A percentile compares a stretch with the other conserved stretches of the same genome.
Conservation (phyloP, 805 yeast species). For the Candida vartiovaarae region DNA sequence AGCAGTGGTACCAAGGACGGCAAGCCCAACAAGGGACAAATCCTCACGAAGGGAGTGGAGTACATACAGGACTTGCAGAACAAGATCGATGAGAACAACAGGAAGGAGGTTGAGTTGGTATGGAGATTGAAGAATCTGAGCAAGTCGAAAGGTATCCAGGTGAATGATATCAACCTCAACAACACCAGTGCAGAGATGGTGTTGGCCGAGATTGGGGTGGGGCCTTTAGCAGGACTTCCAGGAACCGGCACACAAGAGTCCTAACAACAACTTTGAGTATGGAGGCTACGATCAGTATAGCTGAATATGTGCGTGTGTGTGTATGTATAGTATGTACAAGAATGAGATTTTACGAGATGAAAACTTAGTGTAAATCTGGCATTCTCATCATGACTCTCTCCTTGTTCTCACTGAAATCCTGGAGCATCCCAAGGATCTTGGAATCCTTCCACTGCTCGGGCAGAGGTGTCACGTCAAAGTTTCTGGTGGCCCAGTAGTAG, state of each 20-base stretch:
- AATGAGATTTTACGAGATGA: not conserved
- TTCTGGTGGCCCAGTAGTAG: constrained; percentile 93
- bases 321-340: not conserved
- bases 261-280: constrained; percentile 29
- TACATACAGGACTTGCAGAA: constrained; percentile 62
- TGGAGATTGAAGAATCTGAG: constrained; percentile 51
- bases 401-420: constrained; percentile 66
- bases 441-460: constrained; percentile 82
- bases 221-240: constrained; percentile 51
- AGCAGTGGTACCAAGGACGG: constrained; percentile 75
- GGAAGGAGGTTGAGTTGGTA: constrained; percentile 69
- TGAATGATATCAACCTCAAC: constrained; percentile 35
- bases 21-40: constrained; percentile 80
- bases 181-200: constrained; percentile 77
- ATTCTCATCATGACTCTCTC: constrained; percentile 72
- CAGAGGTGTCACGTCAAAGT: constrained; percentile 72
- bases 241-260: constrained; percentile 9
- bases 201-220: constrained; percentile 73
- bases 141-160: constrained; percentile 34
- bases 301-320: constrained; percentile 4
- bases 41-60: constrained; percentile 67
- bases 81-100: constrained; percentile 68
- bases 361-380: constrained; percentile 50
- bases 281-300: constrained; percentile 33
- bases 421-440: constrained; percentile 54